Conservation (phyloP, 345 rosid species). For the Citrus glauca region DNA sequence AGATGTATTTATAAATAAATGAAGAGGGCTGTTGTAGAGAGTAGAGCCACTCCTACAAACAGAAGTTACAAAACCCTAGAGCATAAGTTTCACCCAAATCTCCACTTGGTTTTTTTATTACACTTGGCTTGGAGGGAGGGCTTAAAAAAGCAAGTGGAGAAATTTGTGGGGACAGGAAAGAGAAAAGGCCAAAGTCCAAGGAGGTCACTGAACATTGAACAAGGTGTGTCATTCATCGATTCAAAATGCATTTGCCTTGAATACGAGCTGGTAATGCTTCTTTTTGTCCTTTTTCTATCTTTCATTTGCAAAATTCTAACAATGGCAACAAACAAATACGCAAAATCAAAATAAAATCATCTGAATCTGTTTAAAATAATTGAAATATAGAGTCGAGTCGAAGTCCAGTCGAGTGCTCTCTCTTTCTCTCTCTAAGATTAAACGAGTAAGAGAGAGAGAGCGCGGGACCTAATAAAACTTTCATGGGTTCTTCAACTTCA, state of each 20-base stretch:
- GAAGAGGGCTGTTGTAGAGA: neutral
- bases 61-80: neutral
- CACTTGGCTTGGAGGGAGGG: neutral
- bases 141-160: neutral
- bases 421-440: neutral
- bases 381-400: neutral
- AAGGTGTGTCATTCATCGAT: constrained; percentile 5
- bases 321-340: neutral
- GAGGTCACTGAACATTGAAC: constrained; percentile 1
- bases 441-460: neutral
- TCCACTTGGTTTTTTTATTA: neutral
- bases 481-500: neutral
- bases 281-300: neutral
- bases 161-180: constrained; percentile 8
- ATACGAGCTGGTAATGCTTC: constrained; percentile 24
- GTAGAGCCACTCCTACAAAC: neutral
- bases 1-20: constrained; percentile 16
- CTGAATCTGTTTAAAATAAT: constrained; percentile 30
- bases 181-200: constrained; percentile 17
- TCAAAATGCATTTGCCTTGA: neutral
- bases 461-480: constrained; percentile 9
- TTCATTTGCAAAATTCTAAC: too few species aligned
- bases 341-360: neutral
- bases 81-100: neutral
- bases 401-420: constrained; percentile 8